Percentiles rank a stretch among this genome's conserved stretches.
These are phyloP conservation scores for Macrocystidia cucumis DNA, from an alignment of 1,284 basidiomycete species.

Conservation along the genomic window DNA sequence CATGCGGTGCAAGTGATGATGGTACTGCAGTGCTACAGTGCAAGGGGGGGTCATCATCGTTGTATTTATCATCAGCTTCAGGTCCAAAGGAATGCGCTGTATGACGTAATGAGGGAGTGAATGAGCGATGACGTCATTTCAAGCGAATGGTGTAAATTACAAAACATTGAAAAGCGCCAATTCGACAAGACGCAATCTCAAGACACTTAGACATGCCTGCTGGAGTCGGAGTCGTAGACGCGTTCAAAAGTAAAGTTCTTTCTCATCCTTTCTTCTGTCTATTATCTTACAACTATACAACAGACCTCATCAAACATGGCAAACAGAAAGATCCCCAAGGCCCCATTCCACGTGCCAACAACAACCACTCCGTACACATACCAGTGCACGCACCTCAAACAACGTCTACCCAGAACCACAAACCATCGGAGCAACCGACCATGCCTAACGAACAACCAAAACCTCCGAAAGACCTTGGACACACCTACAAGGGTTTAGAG, in stretches of 20 bases:
- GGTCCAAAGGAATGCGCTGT: no score
- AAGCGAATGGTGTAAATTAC: no score
- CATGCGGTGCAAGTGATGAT: no score
- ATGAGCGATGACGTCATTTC: no score
- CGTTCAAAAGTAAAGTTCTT: constrained; percentile 56
- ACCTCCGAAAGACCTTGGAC: constrained; percentile 22
- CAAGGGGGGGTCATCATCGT: no score
- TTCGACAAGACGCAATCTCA: no score
- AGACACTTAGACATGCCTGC: no score
- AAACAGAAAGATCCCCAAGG: constrained; percentile 52
- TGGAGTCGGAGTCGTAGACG: constrained; percentile 50
- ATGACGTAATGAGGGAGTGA: no score
- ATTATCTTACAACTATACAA: constrained; percentile 11
- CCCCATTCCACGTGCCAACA: constrained; percentile 20
- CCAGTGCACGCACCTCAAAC: constrained; percentile 19
- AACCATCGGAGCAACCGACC: no score
- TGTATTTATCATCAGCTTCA: no score
- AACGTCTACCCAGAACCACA: constrained; percentile 17
- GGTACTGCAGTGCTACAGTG: no score
- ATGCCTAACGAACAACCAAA: constrained; percentile 27
- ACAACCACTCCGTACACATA: constrained; percentile 15
- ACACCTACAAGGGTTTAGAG: constrained; percentile 74
- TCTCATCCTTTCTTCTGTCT: constrained; percentile 10
- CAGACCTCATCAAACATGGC: constrained; percentile 84
- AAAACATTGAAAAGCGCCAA: no score